These are phyloP conservation scores for Sherardia arvensis DNA, from an alignment of 257 asterid genomes.

Conservation along the genomic window DNA sequence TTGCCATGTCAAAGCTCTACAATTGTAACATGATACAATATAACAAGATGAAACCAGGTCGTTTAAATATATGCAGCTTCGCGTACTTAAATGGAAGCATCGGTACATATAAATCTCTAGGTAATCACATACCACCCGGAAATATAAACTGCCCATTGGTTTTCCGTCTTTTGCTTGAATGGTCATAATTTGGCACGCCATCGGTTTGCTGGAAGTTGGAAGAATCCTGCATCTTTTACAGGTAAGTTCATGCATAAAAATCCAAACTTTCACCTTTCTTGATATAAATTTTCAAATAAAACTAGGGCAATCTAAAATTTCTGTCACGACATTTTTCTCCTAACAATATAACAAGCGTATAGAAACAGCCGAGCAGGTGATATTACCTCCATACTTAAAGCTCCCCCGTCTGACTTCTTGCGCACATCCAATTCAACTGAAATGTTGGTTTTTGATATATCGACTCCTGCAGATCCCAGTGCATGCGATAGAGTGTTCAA, in stretches of 20 bases:
- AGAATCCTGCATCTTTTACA: constrained; percentile 23
- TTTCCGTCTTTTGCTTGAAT: constrained; percentile 38
- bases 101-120: background rate
- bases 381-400: constrained; percentile 22
- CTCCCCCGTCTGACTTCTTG: constrained; percentile 22
- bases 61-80: constrained; percentile 32
- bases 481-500: constrained; percentile 33
- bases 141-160: constrained; percentile 11
- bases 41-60: too few relatives aligned
- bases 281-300: background rate
- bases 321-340: background rate
- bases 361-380: constrained; percentile 1
- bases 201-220: constrained; percentile 17
- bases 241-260: too few relatives aligned
- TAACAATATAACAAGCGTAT: background rate
- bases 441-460: constrained; percentile 46
- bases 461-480: constrained; percentile 59
- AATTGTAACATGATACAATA: too few relatives aligned
- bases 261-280: background rate
- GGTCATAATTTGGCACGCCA: constrained; percentile 20
- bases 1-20: too few relatives aligned
- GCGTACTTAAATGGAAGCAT: constrained; percentile 37
- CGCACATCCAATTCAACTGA: constrained; percentile 58
- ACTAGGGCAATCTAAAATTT: background rate
- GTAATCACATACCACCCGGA: constrained; percentile 2